Evolutionary conservation across 2,329 filamentous ascomycete species (phyloP).

Genomic region (Knufia fluminis): DNA sequence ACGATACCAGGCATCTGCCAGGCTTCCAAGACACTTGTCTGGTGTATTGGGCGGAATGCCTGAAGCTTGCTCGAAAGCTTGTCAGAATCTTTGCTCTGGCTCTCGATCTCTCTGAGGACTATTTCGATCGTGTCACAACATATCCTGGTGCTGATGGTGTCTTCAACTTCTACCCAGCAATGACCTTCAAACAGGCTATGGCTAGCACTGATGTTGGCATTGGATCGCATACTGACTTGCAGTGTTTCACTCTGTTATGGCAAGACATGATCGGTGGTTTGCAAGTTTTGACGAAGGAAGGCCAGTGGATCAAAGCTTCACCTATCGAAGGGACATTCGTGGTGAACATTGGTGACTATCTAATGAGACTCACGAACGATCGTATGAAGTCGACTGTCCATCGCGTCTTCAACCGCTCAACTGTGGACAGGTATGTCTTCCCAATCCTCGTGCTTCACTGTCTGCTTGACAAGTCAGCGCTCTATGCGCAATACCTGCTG

Average conservation of each 20-base stretch:
- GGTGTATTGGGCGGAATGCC: constrained; percentile 40
- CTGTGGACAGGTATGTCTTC: constrained; percentile 15
- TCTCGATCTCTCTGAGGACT: constrained; percentile 44
- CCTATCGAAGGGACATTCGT: constrained; percentile 36
- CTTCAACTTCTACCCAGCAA: constrained; percentile 39
- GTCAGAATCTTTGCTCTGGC: constrained; percentile 47
- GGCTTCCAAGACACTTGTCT: constrained; percentile 41
- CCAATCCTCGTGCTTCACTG: no score
- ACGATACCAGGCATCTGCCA: constrained; percentile 40
- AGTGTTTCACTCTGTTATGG: constrained; percentile 45
- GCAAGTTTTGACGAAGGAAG: constrained; percentile 37
- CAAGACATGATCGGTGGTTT: constrained; percentile 46
- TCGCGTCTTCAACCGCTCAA: constrained; percentile 40
- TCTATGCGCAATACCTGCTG: no score
- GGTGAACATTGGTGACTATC: constrained; percentile 43
- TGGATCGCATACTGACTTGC: constrained; percentile 46
- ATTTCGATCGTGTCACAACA: constrained; percentile 47
- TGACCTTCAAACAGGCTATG: constrained; percentile 26
- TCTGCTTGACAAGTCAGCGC: constrained; percentile 29
- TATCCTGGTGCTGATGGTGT: constrained; percentile 41
- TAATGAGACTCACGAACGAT: constrained; percentile 45
- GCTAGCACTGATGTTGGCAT: constrained; percentile 32
- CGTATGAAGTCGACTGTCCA: constrained; percentile 43
- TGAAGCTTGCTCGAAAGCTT: constrained; percentile 44
- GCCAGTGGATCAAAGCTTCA: constrained; percentile 34